Evolutionary conservation across 108 stramenopile genomes (phyloP).

Genomic region (Cyclotella atomus): DNA sequence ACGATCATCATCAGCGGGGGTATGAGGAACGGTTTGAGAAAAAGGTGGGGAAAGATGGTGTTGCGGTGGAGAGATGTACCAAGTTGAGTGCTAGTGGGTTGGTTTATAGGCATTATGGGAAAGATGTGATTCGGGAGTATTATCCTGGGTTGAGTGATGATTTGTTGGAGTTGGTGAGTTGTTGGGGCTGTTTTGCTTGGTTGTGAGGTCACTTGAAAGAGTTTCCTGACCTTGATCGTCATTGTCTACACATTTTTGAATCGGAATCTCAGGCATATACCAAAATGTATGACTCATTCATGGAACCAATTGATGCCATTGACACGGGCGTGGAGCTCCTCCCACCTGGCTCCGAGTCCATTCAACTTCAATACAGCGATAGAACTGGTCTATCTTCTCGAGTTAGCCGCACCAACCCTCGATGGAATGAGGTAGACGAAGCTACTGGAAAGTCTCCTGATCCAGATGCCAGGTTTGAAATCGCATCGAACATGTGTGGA

Average conservation of each 20-base stretch:
- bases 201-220: neutral
- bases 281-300: slow-evolving; percentile 87
- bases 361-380: slow-evolving; percentile 76
- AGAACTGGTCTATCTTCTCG: slow-evolving; percentile 85
- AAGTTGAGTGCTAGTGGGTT: slow-evolving; percentile 94
- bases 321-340: slow-evolving; percentile 96
- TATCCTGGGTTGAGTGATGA: slow-evolving; percentile 68
- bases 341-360: slow-evolving; percentile 29
- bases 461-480: slow-evolving; percentile 87
- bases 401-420: slow-evolving; percentile 89
- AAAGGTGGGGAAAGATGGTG: slow-evolving; percentile 34
- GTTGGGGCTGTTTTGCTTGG: neutral
- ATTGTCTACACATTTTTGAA: no score
- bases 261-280: slow-evolving; percentile 59
- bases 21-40: slow-evolving; percentile 86
- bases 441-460: slow-evolving; percentile 50
- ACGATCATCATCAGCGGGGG: slow-evolving; percentile 98
- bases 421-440: slow-evolving; percentile 89
- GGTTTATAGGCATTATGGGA: slow-evolving; percentile 97
- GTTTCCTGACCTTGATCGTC: neutral
- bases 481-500: slow-evolving; percentile 85
- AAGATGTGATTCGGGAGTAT: slow-evolving; percentile 79
- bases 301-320: slow-evolving; percentile 98
- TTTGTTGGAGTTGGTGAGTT: slow-evolving; percentile 50
- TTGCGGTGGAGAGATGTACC: slow-evolving; percentile 64